Percentiles rank a stretch among this genome's conserved stretches.
These are phyloP conservation scores for Scheffersomyces segobiensis DNA, from an alignment of 1,139 yeast species.

Conservation along the genomic window DNA sequence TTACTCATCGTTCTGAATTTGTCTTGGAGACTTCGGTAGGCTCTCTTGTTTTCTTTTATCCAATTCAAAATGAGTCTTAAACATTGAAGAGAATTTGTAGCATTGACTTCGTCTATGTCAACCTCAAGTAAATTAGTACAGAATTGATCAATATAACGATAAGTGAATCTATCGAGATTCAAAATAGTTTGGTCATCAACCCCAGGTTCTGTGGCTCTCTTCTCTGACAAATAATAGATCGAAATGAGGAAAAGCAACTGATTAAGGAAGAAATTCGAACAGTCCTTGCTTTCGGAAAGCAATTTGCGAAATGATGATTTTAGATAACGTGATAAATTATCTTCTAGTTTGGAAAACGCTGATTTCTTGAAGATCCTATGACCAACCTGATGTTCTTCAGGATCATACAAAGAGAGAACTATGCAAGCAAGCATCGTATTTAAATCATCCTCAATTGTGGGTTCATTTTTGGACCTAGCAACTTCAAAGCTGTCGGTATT, in stretches of 20 bases:
- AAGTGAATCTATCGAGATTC: conserved; percentile 18
- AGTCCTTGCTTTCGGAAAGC: conserved; percentile 4
- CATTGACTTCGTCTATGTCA: conserved; percentile 19
- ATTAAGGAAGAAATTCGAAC: conserved; percentile 16
- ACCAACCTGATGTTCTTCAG: conserved; percentile 26
- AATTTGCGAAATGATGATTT: conserved; percentile 7
- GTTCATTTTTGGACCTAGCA: conserved; percentile 4
- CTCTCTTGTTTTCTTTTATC: conserved; percentile 49
- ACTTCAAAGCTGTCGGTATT: conserved; percentile 5
- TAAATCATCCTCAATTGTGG: conserved; percentile 15
- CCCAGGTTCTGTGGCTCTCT: conserved; percentile 7
- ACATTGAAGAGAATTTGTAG: conserved; percentile 19
- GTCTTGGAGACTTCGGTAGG: conserved; percentile 37
- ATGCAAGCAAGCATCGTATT: conserved; percentile 27
- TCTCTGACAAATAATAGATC: conserved; percentile 16
- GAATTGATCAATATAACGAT: conserved; percentile 36
- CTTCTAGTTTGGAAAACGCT: conserved; percentile 27
- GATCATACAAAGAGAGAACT: conserved; percentile 30
- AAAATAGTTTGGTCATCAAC: conserved; percentile 11
- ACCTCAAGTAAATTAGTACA: conserved; percentile 20
- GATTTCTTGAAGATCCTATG: conserved; percentile 25
- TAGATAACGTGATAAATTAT: conserved; percentile 19
- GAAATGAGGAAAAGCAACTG: conserved; percentile 28
- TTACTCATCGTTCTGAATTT: conserved; percentile 28
- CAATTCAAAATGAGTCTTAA: conserved; percentile 55